Percentiles rank a stretch among this genome's conserved stretches.
phyloP scores from a whole-genome alignment of 2,329 filamentous ascomycete genomes.

The Trichocomaceae sp. region DNA sequence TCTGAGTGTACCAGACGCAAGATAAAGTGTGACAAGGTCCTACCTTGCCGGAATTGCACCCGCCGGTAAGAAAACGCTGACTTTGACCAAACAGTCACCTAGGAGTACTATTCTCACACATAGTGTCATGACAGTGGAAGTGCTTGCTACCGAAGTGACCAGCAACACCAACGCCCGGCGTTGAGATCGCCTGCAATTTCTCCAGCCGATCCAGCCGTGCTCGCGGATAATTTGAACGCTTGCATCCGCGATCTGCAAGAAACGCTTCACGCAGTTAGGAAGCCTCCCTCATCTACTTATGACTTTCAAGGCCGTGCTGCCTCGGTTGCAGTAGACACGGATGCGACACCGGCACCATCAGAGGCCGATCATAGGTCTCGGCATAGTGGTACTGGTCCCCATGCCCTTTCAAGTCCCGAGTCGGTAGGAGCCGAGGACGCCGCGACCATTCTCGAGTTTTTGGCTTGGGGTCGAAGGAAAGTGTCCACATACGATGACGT shows the following conservation, averaged over 20 bases:
- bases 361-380: conserved; percentile 2
- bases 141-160: conserved; percentile 6
- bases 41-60: conserved; percentile 37
- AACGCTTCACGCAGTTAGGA: conserved; percentile 3
- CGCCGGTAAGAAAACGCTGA: conserved; percentile 8
- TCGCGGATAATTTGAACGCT: conserved; percentile 2
- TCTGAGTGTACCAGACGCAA: conserved; percentile 23
- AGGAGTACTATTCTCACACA: neutral
- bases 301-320: neutral
- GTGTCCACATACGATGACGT: conserved; percentile 28
- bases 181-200: neutral
- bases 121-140: conserved; percentile 3
- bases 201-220: neutral
- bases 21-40: conserved; percentile 36
- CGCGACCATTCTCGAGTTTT: conserved; percentile 44
- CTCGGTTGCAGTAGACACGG: conserved; percentile 6
- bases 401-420: conserved; percentile 1
- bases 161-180: neutral
- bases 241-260: conserved; percentile 8
- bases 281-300: neutral
- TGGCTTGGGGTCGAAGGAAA: conserved; percentile 45
- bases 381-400: neutral
- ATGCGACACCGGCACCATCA: conserved; percentile 3
- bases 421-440: conserved; percentile 25
- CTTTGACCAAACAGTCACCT: neutral